Percentiles rank a stretch among this genome's conserved stretches.
Evolutionary conservation across 2,329 filamentous ascomycete species (phyloP).

Genomic region (Colletotrichum sp.): DNA sequence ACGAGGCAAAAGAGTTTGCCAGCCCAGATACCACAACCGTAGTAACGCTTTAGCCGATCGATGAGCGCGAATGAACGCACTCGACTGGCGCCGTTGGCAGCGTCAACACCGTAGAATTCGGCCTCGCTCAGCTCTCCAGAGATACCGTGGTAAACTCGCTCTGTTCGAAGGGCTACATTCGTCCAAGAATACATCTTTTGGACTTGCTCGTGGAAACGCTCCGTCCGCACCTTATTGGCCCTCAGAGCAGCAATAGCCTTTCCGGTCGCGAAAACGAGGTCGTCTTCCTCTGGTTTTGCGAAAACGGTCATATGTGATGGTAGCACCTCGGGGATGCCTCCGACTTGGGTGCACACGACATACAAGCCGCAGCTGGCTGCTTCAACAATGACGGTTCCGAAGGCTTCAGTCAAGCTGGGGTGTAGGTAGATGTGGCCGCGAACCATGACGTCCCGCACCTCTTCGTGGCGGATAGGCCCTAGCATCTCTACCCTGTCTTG

Average conservation of each 20-base stretch:
- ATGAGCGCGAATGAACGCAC: constrained; percentile 91
- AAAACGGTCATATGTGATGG: constrained; percentile 98
- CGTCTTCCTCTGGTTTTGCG: constrained; percentile 95
- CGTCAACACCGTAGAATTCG: constrained; percentile 86
- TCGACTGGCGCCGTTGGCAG: constrained; percentile 71
- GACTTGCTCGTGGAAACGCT: constrained; percentile 95
- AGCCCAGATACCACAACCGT: constrained; percentile 97
- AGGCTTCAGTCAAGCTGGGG: constrained; percentile 93
- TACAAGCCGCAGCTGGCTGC: constrained; percentile 95
- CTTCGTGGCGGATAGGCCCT: constrained; percentile 90
- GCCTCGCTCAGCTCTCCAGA: constrained; percentile 83
- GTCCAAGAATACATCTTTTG: constrained; percentile 99
- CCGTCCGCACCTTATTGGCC: constrained; percentile 85
- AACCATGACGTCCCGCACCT: constrained; percentile 97
- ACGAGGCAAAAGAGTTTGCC: constrained; percentile 97
- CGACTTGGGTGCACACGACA: constrained; percentile 94
- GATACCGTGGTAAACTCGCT: constrained; percentile 94
- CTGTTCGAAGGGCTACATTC: constrained; percentile 91
- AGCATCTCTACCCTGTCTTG: constrained; percentile 94
- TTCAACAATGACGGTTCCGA: constrained; percentile 97
- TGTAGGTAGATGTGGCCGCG: constrained; percentile 96
- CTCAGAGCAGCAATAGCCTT: constrained; percentile 87
- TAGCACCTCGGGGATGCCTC: constrained; percentile 94
- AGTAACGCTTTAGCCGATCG: constrained; percentile 93
- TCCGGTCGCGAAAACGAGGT: constrained; percentile 87